Evolutionary conservation across 208 protist species (phyloP), one percentile per base, ranked within the genome.

Genomic region (Balamuthia mandrillaris): DNA sequence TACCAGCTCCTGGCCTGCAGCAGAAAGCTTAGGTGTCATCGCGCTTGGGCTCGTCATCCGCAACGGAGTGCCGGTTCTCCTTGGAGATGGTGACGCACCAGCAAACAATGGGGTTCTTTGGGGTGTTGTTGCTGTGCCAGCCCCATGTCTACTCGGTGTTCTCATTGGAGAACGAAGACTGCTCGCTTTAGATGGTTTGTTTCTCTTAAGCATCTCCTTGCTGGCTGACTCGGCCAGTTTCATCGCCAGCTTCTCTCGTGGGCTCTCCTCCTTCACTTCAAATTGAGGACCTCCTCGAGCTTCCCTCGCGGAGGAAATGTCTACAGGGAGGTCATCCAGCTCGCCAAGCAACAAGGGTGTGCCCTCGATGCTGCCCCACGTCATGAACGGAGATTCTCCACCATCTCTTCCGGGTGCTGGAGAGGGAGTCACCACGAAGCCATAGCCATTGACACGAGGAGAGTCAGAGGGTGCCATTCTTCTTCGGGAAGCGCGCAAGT

Each of bases 251-350:
- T 49, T 35, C 39, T 74, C 63, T 6, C 63, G 7, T 24, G 63
- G 35, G 7, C 39, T 74, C 27, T 74, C 63, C 39, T 74, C 24
- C n/a, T 35, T 35, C 63, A 74, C 18, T 2, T 3, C 6, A 29
- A 74, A 74, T 14, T 35, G 18, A 18, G 63, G 63, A 29, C 63
- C 63, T n/a, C n/a, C n/a, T n/a, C n/a, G n/a, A n/a, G n/a, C n/a
- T n/a, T n/a, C n/a, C n/a, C n/a, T n/a, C n/a, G n/a, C n/a, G 6
- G 63, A 42, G 21, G 63, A 74, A 3, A 74, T 35, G 18, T 74
- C 63, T n/a, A 74, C 63, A 21, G 63, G 63, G 2, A 74, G 39
- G 63, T 74, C 63, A n/a, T 74, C 63, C 37, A 74, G 63, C n/a
- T 74, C 63, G 63, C 51, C 51, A 35, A 74, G 44, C 5, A 74